Conservation (phyloP, 73 alveolate genomes). For the Chromera velia region DNA sequence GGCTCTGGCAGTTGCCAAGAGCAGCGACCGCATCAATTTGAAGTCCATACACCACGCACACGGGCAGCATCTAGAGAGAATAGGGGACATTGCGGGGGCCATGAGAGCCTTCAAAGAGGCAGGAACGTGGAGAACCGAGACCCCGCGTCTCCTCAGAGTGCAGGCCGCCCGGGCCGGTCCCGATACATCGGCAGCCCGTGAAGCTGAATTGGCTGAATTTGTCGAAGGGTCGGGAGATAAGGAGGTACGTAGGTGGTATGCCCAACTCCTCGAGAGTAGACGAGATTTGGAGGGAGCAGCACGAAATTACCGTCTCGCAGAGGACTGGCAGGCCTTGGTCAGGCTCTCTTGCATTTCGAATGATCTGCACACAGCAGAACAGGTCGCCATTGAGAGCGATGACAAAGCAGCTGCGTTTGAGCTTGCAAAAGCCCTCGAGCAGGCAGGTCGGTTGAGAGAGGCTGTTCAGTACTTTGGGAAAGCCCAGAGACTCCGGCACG, state of each 20-base stretch:
- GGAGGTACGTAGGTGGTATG: no score
- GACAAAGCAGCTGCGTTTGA: constrained; percentile 82
- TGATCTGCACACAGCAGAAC: not conserved
- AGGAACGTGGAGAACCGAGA: constrained; percentile 78
- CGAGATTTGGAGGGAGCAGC: not conserved
- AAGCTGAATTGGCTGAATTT: no score
- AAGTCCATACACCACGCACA: constrained; percentile 79
- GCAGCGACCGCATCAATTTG: constrained; percentile 74
- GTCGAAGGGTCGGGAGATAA: no score
- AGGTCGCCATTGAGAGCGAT: constrained; percentile 57
- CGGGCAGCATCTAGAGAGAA: constrained; percentile 77
- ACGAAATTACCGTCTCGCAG: not conserved
- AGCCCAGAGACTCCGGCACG: constrained; percentile 79
- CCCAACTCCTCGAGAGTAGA: no score
- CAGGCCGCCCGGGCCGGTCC: no score
- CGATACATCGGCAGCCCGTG: no score
- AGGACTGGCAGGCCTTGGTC: not conserved
- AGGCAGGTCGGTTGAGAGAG: constrained; percentile 37
- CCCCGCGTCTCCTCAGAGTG: no score
- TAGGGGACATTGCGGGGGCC: constrained; percentile 65
- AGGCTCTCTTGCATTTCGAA: not conserved
- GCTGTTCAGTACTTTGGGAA: constrained; percentile 73
- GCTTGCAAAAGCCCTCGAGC: constrained; percentile 45
- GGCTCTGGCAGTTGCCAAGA: constrained; percentile 77
- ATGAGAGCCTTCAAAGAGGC: not conserved